Conservation (phyloP, 139 green algal species). For the Chlorella sp. region DNA sequence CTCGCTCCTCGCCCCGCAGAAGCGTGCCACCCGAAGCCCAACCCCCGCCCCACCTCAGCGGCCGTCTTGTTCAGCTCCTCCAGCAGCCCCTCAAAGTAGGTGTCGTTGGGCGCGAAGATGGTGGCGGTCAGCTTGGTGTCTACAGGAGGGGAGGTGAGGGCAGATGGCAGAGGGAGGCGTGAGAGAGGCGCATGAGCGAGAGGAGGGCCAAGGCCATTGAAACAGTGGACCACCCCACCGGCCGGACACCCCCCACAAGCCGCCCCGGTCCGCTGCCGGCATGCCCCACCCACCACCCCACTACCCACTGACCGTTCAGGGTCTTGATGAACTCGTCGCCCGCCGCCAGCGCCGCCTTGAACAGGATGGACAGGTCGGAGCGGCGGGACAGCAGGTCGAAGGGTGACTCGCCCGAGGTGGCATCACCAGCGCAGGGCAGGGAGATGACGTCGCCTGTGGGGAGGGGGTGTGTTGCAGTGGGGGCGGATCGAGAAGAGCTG, state of each 20-base stretch:
- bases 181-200: no score
- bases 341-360: background rate
- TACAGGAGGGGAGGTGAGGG: background rate
- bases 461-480: no score
- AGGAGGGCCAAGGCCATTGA: no score
- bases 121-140: constrained; percentile 15
- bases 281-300: no score
- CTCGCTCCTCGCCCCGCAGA: no score
- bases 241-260: no score
- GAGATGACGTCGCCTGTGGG: background rate
- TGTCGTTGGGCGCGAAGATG: constrained; percentile 40
- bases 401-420: background rate
- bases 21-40: no score
- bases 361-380: background rate
- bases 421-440: constrained; percentile 4
- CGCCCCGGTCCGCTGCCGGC: no score
- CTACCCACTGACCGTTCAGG: background rate
- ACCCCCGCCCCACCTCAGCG: background rate
- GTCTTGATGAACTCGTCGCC: background rate
- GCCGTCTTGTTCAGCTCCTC: background rate
- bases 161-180: background rate
- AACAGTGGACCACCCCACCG: no score
- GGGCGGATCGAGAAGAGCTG: no score
- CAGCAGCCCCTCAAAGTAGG: constrained; percentile 25
- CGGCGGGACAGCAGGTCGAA: constrained; percentile 17